These are phyloP conservation scores for Thraustochytrium striatum DNA, from an alignment of 352 stramenopile genomes.

Conservation along the genomic window DNA sequence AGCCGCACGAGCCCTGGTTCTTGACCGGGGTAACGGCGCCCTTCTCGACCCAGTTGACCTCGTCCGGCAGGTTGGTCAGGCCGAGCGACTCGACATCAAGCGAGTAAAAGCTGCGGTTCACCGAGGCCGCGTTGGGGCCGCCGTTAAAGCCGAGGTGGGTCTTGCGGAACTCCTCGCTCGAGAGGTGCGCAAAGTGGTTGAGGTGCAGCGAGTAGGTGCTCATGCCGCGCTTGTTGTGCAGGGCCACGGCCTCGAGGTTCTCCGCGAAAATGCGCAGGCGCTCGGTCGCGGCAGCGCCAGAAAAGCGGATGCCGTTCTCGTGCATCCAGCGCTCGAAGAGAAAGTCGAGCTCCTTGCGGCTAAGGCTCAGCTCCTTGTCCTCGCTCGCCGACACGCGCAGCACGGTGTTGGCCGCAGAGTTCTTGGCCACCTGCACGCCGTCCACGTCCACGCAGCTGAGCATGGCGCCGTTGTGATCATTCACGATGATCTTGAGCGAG, in stretches of 20 bases:
- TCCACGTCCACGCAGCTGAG: conserved; percentile 24
- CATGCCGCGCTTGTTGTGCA: conserved; percentile 65
- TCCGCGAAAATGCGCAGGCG: conserved; percentile 32
- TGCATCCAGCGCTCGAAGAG: conserved; percentile 26
- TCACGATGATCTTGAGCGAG: conserved; percentile 35
- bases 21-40: conserved; percentile 93
- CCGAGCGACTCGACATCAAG: conserved; percentile 56
- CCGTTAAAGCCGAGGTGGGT: conserved; percentile 59
- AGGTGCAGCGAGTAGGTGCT: conserved; percentile 77
- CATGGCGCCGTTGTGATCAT: conserved; percentile 41
- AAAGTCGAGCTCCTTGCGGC: conserved; percentile 35
- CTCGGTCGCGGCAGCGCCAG: not conserved
- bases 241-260: conserved; percentile 39
- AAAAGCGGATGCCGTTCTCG: conserved; percentile 8
- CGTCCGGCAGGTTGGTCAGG: conserved; percentile 62
- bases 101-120: conserved; percentile 42
- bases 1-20: conserved; percentile 95
- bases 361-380: not conserved
- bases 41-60: conserved; percentile 88
- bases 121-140: not conserved
- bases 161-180: conserved; percentile 85
- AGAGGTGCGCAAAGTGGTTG: conserved; percentile 91
- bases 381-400: conserved; percentile 10
- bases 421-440: not conserved
- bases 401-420: not conserved